These are phyloP conservation scores for Singerocomus inundabilis DNA, from an alignment of 1,284 basidiomycete species.

Conservation along the genomic window DNA sequence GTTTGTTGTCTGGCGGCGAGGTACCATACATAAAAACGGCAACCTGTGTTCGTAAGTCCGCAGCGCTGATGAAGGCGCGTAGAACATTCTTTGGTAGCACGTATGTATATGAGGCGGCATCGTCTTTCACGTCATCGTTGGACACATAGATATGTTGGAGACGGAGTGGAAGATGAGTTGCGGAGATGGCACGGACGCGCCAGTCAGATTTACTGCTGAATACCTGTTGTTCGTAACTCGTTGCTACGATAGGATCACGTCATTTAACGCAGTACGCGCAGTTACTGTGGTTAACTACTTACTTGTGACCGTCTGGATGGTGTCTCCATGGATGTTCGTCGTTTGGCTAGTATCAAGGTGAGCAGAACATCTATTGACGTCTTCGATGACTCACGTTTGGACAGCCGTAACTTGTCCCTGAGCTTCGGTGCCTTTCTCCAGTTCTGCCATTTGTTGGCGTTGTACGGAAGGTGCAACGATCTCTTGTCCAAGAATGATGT, in stretches of 20 bases:
- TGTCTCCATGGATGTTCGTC: slow-evolving; percentile 96
- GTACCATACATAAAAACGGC: slow-evolving; percentile 92
- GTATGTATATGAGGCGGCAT: slow-evolving; percentile 91
- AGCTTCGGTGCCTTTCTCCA: slow-evolving; percentile 95
- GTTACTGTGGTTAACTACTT: slow-evolving; percentile 29
- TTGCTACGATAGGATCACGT: slow-evolving; percentile 50
- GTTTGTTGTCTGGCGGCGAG: slow-evolving; percentile 94
- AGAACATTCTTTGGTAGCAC: slow-evolving; percentile 98
- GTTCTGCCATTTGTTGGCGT: slow-evolving; percentile 98
- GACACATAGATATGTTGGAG: slow-evolving; percentile 99
- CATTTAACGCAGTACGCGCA: background rate
- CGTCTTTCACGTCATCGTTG: slow-evolving; percentile 98
- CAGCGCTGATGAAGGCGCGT: slow-evolving; percentile 90
- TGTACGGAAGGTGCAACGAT: slow-evolving; percentile 91
- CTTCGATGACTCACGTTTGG: slow-evolving; percentile 63
- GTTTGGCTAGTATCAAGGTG: slow-evolving; percentile 63
- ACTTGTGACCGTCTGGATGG: slow-evolving; percentile 95
- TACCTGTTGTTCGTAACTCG: slow-evolving; percentile 96
- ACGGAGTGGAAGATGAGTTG: slow-evolving; percentile 94
- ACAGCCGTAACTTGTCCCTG: slow-evolving; percentile 95
- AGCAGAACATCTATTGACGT: slow-evolving; percentile 2
- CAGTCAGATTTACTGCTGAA: slow-evolving; percentile 99
- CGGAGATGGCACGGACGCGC: slow-evolving; percentile 95
- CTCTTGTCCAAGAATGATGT: slow-evolving; percentile 97
- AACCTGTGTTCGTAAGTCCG: slow-evolving; percentile 95